Evolutionary conservation across 345 rosid species (phyloP), one percentile per base, ranked within the genome.

Genomic region (Melaleuca alternifolia): DNA sequence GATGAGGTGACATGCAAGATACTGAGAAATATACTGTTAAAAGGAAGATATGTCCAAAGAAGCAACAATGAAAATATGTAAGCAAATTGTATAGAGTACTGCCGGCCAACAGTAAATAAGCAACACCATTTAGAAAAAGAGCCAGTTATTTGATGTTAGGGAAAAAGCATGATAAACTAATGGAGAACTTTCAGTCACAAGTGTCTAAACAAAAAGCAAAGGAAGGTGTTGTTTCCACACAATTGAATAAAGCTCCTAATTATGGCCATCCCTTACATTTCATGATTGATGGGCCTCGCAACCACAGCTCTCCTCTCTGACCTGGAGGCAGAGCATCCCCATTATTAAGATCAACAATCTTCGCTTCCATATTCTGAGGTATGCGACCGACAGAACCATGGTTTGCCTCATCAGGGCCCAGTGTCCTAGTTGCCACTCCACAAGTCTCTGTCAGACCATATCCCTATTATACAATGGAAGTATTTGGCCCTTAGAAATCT

Each of bases 371-470:
- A 86, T 90, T 87, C 85, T 89, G 94, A 50, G 89, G 13, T 23
- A 97, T 85, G 37, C 94, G 95, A 82, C 99, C 98, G 50, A 92
- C 96, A 12, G 96, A 94, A 23, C 93, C 97, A 53, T 87, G 84
- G 84, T 88, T 65, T 0, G 41, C 52, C 91, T 96, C 98, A 53
- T 92, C 94, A 2, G 91, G 93, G 54, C 91, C 91, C n/a, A 65
- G 26, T 44, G 87, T 90, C 54, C 86, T 87, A 6, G 96, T 41
- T 1, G 90, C 97, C 54, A 87, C 92, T 75, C 96, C 99, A 53
- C 90, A 53, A 11, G 85, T 94, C 91, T 97, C 99, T 7, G 99
- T 97, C 94, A 97, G 76, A 79, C 97, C 99, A 93, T 97, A 97
- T 50, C 99, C 99, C 99, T 96, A 30, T 20, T 2, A 6, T 14